Evolutionary conservation across 176 grass and related monocot species (phyloP).

Genomic region (Chrysopogon serrulatus): DNA sequence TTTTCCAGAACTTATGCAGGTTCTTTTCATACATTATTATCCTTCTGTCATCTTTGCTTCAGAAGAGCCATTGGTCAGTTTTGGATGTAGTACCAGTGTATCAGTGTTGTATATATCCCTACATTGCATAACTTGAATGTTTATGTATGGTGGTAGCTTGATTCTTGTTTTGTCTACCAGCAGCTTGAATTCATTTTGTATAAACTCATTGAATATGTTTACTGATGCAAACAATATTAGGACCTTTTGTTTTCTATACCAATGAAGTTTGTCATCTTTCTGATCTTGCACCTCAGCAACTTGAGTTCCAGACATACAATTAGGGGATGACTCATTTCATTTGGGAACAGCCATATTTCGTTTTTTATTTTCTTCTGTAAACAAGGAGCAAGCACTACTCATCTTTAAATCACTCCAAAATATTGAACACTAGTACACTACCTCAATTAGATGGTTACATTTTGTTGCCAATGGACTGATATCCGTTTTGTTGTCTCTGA

Average conservation of each 20-base stretch:
- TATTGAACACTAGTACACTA: not conserved
- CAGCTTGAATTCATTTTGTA: not conserved
- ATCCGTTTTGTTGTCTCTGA: not conserved
- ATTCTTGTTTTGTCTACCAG: not conserved
- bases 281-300: not conserved
- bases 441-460: not conserved
- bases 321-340: not conserved
- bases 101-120: not conserved
- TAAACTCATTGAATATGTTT: not conserved
- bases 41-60: not conserved
- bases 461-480: not conserved
- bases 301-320: not conserved
- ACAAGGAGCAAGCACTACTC: not conserved
- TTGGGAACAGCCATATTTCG: not conserved
- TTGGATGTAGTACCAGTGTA: not conserved
- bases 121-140: not conserved
- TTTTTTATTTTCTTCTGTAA: not conserved
- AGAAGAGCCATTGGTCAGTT: not conserved
- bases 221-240: not conserved
- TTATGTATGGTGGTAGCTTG: not conserved
- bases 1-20: not conserved
- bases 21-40: not conserved
- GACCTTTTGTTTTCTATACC: not conserved
- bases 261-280: not conserved
- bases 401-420: not conserved